Conservation (phyloP, 345 rosid species). For the Kernera saxatilis region DNA sequence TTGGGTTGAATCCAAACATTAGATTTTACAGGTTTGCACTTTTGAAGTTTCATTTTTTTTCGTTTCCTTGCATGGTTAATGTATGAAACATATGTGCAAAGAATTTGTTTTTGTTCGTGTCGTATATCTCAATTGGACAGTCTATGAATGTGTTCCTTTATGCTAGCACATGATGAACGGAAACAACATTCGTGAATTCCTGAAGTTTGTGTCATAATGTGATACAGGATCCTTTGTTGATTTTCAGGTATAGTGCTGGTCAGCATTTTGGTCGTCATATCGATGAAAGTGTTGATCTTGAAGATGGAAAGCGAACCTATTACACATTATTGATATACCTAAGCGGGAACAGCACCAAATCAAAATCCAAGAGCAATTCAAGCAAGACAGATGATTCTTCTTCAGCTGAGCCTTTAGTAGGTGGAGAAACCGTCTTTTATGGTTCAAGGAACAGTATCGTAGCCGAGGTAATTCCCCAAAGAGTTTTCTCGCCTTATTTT, state of each 20-base stretch:
- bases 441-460: slow-evolving; percentile 63
- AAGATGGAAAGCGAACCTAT: slow-evolving; percentile 61
- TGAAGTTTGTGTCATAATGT: neutral
- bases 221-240: neutral
- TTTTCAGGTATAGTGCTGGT: slow-evolving; percentile 74
- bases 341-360: slow-evolving; percentile 47
- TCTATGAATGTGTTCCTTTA: no score
- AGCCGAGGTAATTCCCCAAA: slow-evolving; percentile 58
- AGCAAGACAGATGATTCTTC: slow-evolving; percentile 40
- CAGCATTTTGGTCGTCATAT: slow-evolving; percentile 84
- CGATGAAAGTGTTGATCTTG: slow-evolving; percentile 77
- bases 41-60: neutral
- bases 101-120: neutral
- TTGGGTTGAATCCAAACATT: slow-evolving; percentile 87
- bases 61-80: neutral
- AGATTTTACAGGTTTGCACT: slow-evolving; percentile 70
- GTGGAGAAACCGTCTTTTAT: slow-evolving; percentile 96
- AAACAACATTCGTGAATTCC: no score
- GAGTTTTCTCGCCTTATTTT: neutral
- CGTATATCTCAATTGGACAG: neutral
- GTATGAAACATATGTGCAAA: neutral
- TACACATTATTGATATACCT: slow-evolving; percentile 85
- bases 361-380: slow-evolving; percentile 39
- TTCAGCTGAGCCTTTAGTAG: slow-evolving; percentile 48
- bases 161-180: no score